Percentiles rank a stretch among this genome's conserved stretches.
These are phyloP conservation scores for Styphnolobium japonicum DNA, from an alignment of 306 rosid species.

Conservation along the genomic window DNA sequence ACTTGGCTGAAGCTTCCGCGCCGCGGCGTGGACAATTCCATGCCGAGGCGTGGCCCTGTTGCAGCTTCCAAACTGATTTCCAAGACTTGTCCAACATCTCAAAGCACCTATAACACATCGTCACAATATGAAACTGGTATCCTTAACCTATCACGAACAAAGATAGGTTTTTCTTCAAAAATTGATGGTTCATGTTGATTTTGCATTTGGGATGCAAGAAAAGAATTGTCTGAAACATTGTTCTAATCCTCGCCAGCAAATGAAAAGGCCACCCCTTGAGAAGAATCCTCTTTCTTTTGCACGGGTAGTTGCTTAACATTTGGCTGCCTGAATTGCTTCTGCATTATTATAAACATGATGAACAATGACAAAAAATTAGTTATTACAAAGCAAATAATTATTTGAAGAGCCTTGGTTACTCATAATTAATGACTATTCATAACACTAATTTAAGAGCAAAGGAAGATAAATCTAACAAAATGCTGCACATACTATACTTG, in stretches of 20 bases:
- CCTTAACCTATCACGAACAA: constrained; percentile 74
- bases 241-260: constrained; percentile 8
- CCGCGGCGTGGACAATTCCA: no score
- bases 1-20: no score
- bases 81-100: no score
- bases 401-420: not conserved
- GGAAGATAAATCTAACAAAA: not conserved
- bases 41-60: no score
- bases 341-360: constrained; percentile 29
- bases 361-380: not conserved
- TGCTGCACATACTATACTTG: not conserved
- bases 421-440: not conserved
- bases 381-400: not conserved
- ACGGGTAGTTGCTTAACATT: constrained; percentile 29
- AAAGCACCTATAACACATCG: no score
- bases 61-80: no score
- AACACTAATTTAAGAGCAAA: not conserved
- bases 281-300: constrained; percentile 35
- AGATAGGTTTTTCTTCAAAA: constrained; percentile 34
- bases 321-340: constrained; percentile 78
- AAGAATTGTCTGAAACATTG: constrained; percentile 5
- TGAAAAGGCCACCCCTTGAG: constrained; percentile 24
- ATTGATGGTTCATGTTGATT: constrained; percentile 42
- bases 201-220: constrained; percentile 20
- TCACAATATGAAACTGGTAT: constrained; percentile 66